Evolutionary conservation across 495 filamentous ascomycete genomes (phyloP).

Genomic region (Choiromyces venosus): DNA sequence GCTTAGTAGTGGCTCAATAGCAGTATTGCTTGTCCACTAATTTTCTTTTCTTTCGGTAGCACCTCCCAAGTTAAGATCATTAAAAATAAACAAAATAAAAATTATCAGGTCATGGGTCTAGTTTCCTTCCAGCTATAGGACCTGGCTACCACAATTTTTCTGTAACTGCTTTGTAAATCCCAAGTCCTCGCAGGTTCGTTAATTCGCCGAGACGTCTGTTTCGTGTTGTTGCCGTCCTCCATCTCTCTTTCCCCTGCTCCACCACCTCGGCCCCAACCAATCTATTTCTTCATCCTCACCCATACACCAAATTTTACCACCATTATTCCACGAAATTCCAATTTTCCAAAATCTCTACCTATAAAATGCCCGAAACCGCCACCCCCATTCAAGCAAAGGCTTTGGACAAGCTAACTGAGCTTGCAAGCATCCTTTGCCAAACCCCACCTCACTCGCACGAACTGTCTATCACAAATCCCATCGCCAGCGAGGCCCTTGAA

Average conservation of each 20-base stretch:
- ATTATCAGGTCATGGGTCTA: background rate
- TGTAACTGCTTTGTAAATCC: background rate
- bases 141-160: background rate
- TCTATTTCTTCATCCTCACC: background rate
- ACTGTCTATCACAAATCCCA: background rate
- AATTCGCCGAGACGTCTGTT: accelerated
- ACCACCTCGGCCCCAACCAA: background rate
- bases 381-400: background rate
- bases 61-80: background rate
- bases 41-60: background rate
- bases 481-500: background rate
- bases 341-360: background rate
- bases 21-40: accelerated
- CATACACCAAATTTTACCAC: background rate
- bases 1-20: background rate
- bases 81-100: too few species aligned
- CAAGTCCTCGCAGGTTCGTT: background rate
- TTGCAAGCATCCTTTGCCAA: background rate
- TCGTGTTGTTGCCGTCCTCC: background rate
- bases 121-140: background rate
- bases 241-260: background rate
- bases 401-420: background rate
- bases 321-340: background rate
- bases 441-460: background rate
- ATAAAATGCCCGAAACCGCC: background rate